phyloP scores from a whole-genome alignment of 345 rosid genomes.

The Salix brachista region DNA sequence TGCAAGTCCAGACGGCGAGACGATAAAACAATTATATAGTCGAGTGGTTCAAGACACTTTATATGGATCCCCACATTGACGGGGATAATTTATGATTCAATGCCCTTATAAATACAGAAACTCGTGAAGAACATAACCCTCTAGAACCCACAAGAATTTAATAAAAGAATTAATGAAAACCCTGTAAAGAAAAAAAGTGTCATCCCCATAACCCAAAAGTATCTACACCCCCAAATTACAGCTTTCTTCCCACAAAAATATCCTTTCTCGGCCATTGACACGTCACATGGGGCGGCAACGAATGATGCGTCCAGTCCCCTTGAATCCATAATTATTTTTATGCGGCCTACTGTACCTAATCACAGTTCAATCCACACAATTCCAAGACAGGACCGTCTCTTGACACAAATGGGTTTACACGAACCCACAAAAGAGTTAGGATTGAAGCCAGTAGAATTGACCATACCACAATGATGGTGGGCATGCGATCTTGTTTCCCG shows the following conservation, averaged over 20 bases:
- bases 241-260: slow-evolving; percentile 16
- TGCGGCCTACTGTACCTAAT: slow-evolving; percentile 21
- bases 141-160: slow-evolving; percentile 16
- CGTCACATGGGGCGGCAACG: neutral
- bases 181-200: slow-evolving; percentile 6
- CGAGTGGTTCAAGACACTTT: slow-evolving; percentile 10
- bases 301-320: neutral
- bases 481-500: slow-evolving; percentile 93
- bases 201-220: slow-evolving; percentile 17
- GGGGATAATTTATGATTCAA: slow-evolving; percentile 24
- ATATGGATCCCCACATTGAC: slow-evolving; percentile 18
- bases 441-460: slow-evolving; percentile 90
- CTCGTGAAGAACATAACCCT: slow-evolving; percentile 12
- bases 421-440: slow-evolving; percentile 90
- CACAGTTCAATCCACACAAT: slow-evolving; percentile 88
- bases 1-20: neutral
- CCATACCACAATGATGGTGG: slow-evolving; percentile 91
- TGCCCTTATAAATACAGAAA: slow-evolving; percentile 9
- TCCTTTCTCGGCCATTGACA: slow-evolving; percentile 8
- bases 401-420: slow-evolving; percentile 83
- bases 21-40: neutral
- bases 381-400: slow-evolving; percentile 86
- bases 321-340: neutral
- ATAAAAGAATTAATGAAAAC: slow-evolving; percentile 22
- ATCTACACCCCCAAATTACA: slow-evolving; percentile 30